Conservation (phyloP, 495 filamentous ascomycete genomes). For the Extremus antarcticus region DNA sequence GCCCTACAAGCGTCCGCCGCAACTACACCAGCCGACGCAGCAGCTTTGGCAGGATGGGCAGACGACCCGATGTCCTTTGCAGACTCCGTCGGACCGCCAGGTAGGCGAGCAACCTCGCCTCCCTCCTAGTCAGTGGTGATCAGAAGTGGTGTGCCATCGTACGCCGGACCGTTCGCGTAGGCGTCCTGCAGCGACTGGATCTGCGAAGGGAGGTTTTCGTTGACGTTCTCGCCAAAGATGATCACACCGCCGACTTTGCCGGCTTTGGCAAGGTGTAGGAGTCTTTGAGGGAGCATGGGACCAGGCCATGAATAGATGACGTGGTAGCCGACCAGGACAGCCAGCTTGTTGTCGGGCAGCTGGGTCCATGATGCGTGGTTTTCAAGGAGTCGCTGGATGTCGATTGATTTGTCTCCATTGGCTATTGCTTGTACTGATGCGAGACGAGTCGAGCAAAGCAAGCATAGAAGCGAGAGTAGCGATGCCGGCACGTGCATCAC, state of each 20-base stretch:
- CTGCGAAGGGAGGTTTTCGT: background rate
- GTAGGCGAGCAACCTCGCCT: background rate
- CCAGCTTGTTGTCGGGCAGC: background rate
- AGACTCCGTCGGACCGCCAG: background rate
- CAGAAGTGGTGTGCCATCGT: background rate
- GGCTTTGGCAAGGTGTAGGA: background rate
- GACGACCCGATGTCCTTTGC: background rate
- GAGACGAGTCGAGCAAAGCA: slow-evolving; percentile 26
- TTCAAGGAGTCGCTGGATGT: background rate
- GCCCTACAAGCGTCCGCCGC: background rate
- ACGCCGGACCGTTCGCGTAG: background rate
- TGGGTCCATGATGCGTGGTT: background rate
- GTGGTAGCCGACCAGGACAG: background rate
- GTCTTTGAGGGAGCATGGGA: background rate
- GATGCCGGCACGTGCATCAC: no score
- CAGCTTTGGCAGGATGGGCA: background rate
- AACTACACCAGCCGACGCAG: background rate
- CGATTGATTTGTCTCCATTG: background rate
- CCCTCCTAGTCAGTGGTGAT: background rate
- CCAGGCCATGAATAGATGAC: background rate
- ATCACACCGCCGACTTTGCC: background rate
- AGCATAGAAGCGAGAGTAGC: no score
- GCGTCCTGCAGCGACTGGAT: background rate
- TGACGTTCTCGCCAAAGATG: slow-evolving; percentile 1
- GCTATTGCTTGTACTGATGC: background rate